A percentile compares a stretch with the other conserved stretches of the same genome.
These are phyloP conservation scores for Apodospora peruviana DNA, from an alignment of 495 filamentous ascomycete genomes.

Conservation along the genomic window DNA sequence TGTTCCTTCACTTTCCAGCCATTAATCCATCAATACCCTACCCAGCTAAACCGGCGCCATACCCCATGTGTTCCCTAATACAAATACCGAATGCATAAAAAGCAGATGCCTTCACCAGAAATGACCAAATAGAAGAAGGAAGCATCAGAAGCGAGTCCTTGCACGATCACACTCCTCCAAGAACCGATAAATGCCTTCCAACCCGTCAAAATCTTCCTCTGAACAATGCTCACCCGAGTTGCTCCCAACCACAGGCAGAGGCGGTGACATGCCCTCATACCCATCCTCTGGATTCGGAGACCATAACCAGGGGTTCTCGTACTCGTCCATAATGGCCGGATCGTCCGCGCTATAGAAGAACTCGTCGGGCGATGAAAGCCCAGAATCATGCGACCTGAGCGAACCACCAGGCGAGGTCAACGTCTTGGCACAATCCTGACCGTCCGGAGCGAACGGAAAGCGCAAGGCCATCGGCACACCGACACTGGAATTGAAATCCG, in stretches of 20 bases:
- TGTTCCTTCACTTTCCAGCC: too few species aligned
- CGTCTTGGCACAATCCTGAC: slow-evolving; percentile 20
- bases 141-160: slow-evolving; percentile 24
- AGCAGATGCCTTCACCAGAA: too few species aligned
- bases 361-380: slow-evolving; percentile 36
- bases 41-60: too few species aligned
- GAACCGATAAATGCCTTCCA: slow-evolving; percentile 83
- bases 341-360: slow-evolving; percentile 21
- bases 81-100: too few species aligned
- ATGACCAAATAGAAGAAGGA: neutral
- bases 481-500: slow-evolving; percentile 57
- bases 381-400: slow-evolving; percentile 40
- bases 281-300: slow-evolving; percentile 38
- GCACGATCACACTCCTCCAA: slow-evolving; percentile 77
- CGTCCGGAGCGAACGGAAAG: slow-evolving; percentile 81
- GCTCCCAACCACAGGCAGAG: slow-evolving; percentile 25
- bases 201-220: slow-evolving; percentile 60
- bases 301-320: slow-evolving; percentile 40
- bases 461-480: slow-evolving; percentile 68
- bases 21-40: too few species aligned
- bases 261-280: slow-evolving; percentile 45
- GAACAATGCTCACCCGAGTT: slow-evolving; percentile 38
- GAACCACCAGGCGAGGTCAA: slow-evolving; percentile 49
- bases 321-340: slow-evolving; percentile 15
- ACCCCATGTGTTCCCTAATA: too few species aligned